phyloP scores from a whole-genome alignment of 148 eudicot species.

The Fagopyrum homotropicum region DNA sequence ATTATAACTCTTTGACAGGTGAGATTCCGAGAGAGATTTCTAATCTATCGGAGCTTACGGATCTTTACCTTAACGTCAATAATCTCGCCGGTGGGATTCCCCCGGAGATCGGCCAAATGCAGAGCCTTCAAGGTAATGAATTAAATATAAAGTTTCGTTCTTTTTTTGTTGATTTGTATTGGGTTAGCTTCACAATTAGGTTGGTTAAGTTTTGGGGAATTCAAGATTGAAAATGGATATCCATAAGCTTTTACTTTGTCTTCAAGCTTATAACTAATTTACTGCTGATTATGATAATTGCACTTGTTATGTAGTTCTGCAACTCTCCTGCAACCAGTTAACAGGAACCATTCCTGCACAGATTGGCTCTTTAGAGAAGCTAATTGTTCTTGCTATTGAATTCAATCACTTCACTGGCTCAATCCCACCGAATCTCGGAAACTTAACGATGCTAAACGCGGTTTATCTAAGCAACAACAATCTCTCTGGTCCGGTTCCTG shows the following conservation, averaged over 20 bases:
- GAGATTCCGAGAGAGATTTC: conserved; percentile 62
- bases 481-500: conserved; percentile 67
- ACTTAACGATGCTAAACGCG: conserved; percentile 43
- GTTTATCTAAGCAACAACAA: conserved; percentile 69
- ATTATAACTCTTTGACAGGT: conserved; percentile 64
- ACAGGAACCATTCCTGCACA: conserved; percentile 64
- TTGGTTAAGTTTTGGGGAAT: neutral
- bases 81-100: conserved; percentile 61
- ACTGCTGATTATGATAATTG: neutral
- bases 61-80: conserved; percentile 75
- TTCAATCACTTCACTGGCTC: conserved; percentile 53
- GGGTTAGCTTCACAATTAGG: neutral
- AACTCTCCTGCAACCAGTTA: conserved; percentile 64
- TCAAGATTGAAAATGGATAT: neutral
- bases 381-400: conserved; percentile 49
- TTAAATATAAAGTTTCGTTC: neutral
- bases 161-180: neutral
- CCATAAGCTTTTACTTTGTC: neutral
- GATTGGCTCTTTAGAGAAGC: conserved; percentile 51
- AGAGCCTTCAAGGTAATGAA: conserved; percentile 67
- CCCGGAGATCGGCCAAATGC: conserved; percentile 51
- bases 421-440: conserved; percentile 60
- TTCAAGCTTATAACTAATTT: neutral
- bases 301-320: conserved; percentile 47
- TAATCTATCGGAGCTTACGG: conserved; percentile 50